Evolutionary conservation across 2,329 filamentous ascomycete genomes (phyloP).

Genomic region (Phaeosphaeriaceae sp.): DNA sequence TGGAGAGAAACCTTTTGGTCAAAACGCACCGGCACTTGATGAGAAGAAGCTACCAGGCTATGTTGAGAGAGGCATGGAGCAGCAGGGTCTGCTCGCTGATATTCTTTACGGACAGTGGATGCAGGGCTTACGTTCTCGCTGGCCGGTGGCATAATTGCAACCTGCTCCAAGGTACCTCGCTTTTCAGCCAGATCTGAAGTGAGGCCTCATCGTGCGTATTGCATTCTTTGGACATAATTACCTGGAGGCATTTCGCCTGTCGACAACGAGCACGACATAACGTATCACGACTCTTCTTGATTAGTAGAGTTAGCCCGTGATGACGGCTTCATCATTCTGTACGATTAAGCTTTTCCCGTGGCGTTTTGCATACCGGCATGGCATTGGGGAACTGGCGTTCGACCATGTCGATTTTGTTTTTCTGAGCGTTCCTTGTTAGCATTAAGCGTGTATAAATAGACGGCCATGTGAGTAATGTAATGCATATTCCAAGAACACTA

Average conservation of each 20-base stretch:
- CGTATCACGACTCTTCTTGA: not conserved
- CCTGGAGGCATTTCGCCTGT: not conserved
- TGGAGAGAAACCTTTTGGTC: constrained; percentile 54
- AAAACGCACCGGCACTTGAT: constrained; percentile 46
- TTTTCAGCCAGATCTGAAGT: not conserved
- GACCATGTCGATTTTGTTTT: not conserved
- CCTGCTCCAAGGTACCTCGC: not conserved
- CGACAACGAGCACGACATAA: not conserved
- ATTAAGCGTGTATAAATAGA: not conserved
- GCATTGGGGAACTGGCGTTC: not conserved
- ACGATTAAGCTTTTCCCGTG: not conserved
- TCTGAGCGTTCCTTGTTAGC: not conserved
- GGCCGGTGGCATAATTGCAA: constrained; percentile 41
- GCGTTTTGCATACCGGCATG: not conserved
- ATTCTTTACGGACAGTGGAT: constrained; percentile 91
- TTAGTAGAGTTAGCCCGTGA: not conserved
- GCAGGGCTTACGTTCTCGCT: constrained; percentile 71
- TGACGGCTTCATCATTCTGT: not conserved
- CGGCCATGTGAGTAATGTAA: not conserved
- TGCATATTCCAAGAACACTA: not conserved
- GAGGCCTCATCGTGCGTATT: not conserved
- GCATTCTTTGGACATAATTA: constrained; percentile 1
- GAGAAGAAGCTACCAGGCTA: constrained; percentile 65
- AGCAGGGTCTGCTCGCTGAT: constrained; percentile 86
- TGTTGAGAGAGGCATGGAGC: constrained; percentile 80